phyloP scores from a whole-genome alignment of 495 filamentous ascomycete species.

The Penicillium argentinense region DNA sequence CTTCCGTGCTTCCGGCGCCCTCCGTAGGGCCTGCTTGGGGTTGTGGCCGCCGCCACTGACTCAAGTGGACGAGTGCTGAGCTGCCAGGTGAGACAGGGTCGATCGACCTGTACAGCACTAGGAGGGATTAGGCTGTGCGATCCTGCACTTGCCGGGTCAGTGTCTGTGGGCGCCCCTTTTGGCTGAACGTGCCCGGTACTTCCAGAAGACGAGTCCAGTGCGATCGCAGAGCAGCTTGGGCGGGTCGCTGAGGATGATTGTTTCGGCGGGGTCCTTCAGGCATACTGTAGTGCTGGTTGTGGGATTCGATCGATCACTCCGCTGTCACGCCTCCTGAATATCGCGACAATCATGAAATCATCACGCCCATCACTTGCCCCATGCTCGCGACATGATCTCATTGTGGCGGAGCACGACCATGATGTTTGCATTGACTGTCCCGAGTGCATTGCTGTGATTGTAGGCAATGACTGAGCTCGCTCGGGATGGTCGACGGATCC shows the following conservation, averaged over 20 bases:
- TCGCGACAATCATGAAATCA: constrained; percentile 6
- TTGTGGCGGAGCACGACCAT: constrained; percentile 9
- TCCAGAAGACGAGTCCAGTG: too few species aligned
- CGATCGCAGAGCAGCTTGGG: too few species aligned
- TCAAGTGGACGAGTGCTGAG: constrained; percentile 4
- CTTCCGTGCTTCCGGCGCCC: constrained; percentile 8
- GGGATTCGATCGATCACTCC: neutral
- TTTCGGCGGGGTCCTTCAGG: too few species aligned
- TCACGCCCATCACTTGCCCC: constrained; percentile 4
- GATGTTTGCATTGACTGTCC: constrained; percentile 1
- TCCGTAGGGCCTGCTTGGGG: neutral
- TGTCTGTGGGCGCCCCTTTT: too few species aligned
- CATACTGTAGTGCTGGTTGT: too few species aligned
- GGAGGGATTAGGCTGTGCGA: neutral
- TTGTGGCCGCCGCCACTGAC: constrained; percentile 16
- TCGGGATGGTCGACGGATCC: neutral
- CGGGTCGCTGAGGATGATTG: too few species aligned
- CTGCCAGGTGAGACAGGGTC: constrained; percentile 1
- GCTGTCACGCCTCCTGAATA: constrained; percentile 4
- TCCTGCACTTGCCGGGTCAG: too few species aligned
- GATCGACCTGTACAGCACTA: neutral
- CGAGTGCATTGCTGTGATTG: neutral
- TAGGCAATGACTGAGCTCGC: neutral
- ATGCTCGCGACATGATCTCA: constrained; percentile 5
- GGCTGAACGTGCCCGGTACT: too few species aligned